Evolutionary conservation across 805 yeast species (phyloP), one percentile per base, ranked within the genome.

Genomic region (Dipodascopsis tothii): DNA sequence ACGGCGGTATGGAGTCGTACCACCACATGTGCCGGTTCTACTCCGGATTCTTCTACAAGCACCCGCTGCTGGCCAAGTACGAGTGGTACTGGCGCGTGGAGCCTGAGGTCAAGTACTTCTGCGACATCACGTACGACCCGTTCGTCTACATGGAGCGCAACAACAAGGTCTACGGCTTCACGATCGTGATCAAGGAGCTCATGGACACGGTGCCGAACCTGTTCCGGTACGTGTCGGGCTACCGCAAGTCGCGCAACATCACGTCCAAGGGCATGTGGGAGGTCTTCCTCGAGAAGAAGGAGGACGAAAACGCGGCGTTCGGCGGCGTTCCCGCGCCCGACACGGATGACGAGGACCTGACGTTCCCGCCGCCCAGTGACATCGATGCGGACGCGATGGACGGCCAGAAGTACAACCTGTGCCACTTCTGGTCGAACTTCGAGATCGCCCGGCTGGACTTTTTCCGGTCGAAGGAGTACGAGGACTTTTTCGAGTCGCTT

Each of bases 81-180:
- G 86, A 87, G 49, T 90, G 95, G 94, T 90, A 87, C 65, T 88
- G 96, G 96, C 72, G 97, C 44, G 86, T 92, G 9, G 98, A 92
- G 62, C 97, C 97, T 2, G 82, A 82, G 52, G 92, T 90, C 33
- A 80, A 84, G 52, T 86, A 85, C 59, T 86, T 72, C 60, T 90
- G 98, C 64, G 96, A 90, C 61, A 63, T 87, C 43, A 81, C 95
- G 0, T 86, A 88, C 64, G 97, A 90, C 64, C 95, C 96, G 11
- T 92, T 90, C 58, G 54, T 72, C 14, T 85, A 82, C 56, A 86
- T 90, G 96, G 74, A 74, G 40, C 69, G 67, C 39, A 57, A 60
- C 46, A 74, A 76, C 36, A 88, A 88, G 63, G 75, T 73, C 54
- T 88, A 88, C 59, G 97, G 95, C 0, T 92, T 84, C 62, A 85